Evolutionary conservation across 1,284 basidiomycete genomes (phyloP).

Genomic region (Sanghuangporus sanghuang): DNA sequence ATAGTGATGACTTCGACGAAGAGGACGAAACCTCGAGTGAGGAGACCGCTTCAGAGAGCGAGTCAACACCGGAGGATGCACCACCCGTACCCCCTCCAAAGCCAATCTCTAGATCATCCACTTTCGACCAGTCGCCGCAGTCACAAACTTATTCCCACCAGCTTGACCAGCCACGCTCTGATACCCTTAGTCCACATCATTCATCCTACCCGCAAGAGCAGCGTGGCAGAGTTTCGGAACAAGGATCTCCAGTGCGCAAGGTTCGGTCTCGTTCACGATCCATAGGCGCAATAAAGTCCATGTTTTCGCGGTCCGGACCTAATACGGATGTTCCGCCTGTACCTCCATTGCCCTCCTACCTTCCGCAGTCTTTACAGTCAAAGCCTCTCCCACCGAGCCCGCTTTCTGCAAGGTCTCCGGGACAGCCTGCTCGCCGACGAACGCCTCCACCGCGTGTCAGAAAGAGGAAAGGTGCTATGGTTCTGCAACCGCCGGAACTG

Average conservation of each 20-base stretch:
- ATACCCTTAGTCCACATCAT: background rate
- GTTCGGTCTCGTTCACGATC: constrained; percentile 16
- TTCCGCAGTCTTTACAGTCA: constrained; percentile 14
- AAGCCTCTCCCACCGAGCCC: constrained; percentile 35
- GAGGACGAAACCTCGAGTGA: constrained; percentile 20
- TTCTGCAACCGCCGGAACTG: constrained; percentile 72
- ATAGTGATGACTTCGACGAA: constrained; percentile 25
- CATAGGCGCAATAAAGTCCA: constrained; percentile 9
- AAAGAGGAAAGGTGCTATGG: constrained; percentile 37
- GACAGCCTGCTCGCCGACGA: constrained; percentile 16
- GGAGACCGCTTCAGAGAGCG: constrained; percentile 28
- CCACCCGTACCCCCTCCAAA: constrained; percentile 9
- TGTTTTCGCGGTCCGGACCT: background rate
- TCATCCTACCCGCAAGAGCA: background rate
- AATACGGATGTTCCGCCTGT: constrained; percentile 30
- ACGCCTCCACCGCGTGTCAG: constrained; percentile 19
- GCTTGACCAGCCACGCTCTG: background rate
- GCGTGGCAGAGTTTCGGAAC: background rate
- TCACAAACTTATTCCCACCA: background rate
- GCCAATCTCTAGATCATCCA: constrained; percentile 25
- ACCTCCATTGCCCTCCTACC: constrained; percentile 35
- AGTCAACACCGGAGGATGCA: constrained; percentile 26
- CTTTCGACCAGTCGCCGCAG: background rate
- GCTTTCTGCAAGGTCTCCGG: constrained; percentile 22
- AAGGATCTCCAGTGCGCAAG: constrained; percentile 16